Evolutionary conservation across 257 asterid genomes (phyloP).

Genomic region (Forsythia suspensa): DNA sequence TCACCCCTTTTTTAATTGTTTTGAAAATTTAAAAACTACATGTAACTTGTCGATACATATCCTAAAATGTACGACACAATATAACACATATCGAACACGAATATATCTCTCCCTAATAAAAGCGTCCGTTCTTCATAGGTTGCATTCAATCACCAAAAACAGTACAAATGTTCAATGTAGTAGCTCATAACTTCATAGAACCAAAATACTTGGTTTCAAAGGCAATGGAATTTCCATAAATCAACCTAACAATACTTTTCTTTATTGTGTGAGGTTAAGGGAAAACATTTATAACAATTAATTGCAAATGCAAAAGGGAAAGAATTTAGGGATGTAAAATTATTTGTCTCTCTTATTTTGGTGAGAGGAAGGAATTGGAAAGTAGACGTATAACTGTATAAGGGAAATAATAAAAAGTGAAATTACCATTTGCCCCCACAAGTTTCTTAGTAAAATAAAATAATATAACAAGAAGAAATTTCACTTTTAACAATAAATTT

Average conservation of each 20-base stretch:
- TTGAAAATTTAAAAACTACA: too few species aligned
- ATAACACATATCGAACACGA: too few species aligned
- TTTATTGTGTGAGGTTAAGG: not conserved
- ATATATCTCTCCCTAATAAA: too few species aligned
- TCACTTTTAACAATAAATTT: too few species aligned
- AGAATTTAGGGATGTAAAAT: not conserved
- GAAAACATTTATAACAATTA: not conserved
- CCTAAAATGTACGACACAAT: too few species aligned
- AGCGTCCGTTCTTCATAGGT: too few species aligned
- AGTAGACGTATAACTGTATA: too few species aligned
- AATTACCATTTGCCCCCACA: not conserved
- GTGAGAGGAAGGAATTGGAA: not conserved
- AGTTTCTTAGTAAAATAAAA: too few species aligned
- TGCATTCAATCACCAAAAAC: not conserved
- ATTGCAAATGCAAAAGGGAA: not conserved
- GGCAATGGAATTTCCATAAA: not conserved
- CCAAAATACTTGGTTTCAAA: not conserved
- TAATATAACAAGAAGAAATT: too few species aligned
- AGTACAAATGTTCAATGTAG: not conserved
- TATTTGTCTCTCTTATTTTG: not conserved
- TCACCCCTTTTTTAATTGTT: too few species aligned
- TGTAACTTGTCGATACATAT: too few species aligned
- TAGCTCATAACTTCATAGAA: not conserved
- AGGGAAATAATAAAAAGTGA: not conserved
- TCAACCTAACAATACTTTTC: not conserved